Base-by-base conservation (phyloP, 75 land plant genomes). In the Pinus albicaulis region DNA sequence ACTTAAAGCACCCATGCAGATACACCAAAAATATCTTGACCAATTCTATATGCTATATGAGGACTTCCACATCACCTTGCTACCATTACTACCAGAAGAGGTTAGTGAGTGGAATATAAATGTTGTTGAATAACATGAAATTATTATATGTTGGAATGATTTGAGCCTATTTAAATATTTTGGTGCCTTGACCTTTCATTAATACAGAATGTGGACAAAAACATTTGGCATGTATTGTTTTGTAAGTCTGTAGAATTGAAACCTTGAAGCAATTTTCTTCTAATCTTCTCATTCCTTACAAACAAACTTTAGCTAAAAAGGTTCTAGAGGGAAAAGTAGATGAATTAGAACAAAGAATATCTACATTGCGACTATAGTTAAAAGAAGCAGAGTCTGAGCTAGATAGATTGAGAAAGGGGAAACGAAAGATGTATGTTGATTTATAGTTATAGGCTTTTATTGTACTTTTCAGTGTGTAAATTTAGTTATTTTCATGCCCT, bases 11-110 rank as follows among this genome's bases (percentile, higher is more conserved):
- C 80, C 97, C 58, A 87, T 96, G 80, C 74, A 80, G 74, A 96
- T 96, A 97, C 99, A 96, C 56, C 91, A 92, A 73, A 96, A 96
- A 75, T 96, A 96, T 60, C 80, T 96, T 6, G 91, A 96, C 71
- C 99, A 96, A 73, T 96, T 92, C 75, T 92, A 92, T 73, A 86
- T 85, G 85, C 74, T 96, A 66, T 96, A 96, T 76, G 99, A 96
- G 75, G 99, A 96, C 74, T 96, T 96, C 62, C 77, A 96, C 78
- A 92, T 96, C 44, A 94, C 95, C 13, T 89, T 86, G 57, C 76
- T 96, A 77, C 99, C 99, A 25, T 81, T 96, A 76, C 91, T 96
- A 57, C 94, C 94, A 11, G 82, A 94, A 81, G 99, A 96, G 91
- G 96, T 93, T 74, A 71, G 68, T 63, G 22, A 41, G 17, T 68